These are phyloP conservation scores for Closterium sp. DNA, from an alignment of 139 green algal species.

Conservation along the genomic window DNA sequence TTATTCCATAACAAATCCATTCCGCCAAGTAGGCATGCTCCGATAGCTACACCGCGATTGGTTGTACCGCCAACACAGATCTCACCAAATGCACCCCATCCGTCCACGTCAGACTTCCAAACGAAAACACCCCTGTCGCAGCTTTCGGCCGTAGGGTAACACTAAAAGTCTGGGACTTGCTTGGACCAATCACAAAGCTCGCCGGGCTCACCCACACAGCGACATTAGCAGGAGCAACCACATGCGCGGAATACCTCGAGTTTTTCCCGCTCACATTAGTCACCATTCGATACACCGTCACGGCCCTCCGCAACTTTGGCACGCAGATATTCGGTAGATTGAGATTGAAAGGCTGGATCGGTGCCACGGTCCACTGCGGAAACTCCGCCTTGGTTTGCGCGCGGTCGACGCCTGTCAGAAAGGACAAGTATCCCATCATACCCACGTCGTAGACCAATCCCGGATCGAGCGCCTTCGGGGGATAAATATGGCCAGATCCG, in stretches of 20 bases:
- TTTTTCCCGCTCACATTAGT: background rate
- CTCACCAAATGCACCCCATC: background rate
- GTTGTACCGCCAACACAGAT: background rate
- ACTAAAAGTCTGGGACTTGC: background rate
- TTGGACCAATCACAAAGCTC: background rate
- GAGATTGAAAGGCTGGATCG: background rate
- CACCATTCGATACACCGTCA: background rate
- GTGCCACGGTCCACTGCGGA: background rate
- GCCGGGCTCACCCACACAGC: background rate
- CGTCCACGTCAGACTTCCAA: background rate
- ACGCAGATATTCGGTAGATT: background rate
- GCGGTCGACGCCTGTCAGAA: background rate
- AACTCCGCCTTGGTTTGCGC: background rate
- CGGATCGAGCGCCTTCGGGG: background rate
- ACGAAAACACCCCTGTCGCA: background rate
- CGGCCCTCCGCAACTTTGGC: background rate
- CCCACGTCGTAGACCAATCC: background rate
- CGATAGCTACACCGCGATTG: background rate
- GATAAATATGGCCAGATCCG: background rate
- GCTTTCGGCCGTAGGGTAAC: background rate
- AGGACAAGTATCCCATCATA: background rate
- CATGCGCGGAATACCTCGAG: background rate
- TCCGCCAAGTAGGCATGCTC: too few relatives aligned
- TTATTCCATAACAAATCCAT: too few relatives aligned
- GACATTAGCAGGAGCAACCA: background rate